These are phyloP conservation scores for Entelexis paramagnoliae DNA, from an alignment of 1,139 yeast species.

Conservation along the genomic window DNA sequence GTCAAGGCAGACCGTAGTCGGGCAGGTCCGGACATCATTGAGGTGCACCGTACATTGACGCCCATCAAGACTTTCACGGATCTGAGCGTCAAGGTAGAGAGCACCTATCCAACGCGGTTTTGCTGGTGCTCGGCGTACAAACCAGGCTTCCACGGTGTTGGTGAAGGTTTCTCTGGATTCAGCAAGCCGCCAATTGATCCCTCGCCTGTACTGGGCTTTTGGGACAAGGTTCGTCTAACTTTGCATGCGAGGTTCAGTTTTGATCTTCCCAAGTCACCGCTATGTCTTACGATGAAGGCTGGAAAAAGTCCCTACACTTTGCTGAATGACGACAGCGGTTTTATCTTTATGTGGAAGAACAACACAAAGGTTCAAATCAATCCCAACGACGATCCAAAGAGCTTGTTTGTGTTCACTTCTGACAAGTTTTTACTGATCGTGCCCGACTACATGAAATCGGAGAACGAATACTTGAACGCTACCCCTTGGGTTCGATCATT, in stretches of 20 bases:
- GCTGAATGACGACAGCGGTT: constrained; percentile 64
- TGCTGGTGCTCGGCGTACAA: constrained; percentile 83
- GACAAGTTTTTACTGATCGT: constrained; percentile 60
- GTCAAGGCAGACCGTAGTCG: constrained; percentile 27
- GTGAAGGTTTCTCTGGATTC: constrained; percentile 71
- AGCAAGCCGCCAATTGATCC: constrained; percentile 77
- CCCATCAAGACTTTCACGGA: constrained; percentile 65
- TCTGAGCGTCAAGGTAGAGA: constrained; percentile 45
- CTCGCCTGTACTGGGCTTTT: constrained; percentile 69
- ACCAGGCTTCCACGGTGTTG: constrained; percentile 73
- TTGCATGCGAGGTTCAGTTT: constrained; percentile 47
- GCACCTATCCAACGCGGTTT: constrained; percentile 53
- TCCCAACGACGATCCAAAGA: constrained; percentile 49
- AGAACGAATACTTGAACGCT: constrained; percentile 28
- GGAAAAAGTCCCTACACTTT: constrained; percentile 67
- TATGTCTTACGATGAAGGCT: constrained; percentile 49
- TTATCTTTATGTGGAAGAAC: constrained; percentile 66
- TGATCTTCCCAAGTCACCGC: constrained; percentile 43
- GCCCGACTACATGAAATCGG: constrained; percentile 37
- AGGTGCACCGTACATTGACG: constrained; percentile 66
- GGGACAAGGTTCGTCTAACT: constrained; percentile 59
- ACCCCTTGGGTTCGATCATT: constrained; percentile 23
- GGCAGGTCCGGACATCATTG: constrained; percentile 38
- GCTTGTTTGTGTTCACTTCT: constrained; percentile 54
- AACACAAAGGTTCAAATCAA: constrained; percentile 53